phyloP scores from a whole-genome alignment of 805 yeast genomes.

The Monosporozyma aquatica region DNA sequence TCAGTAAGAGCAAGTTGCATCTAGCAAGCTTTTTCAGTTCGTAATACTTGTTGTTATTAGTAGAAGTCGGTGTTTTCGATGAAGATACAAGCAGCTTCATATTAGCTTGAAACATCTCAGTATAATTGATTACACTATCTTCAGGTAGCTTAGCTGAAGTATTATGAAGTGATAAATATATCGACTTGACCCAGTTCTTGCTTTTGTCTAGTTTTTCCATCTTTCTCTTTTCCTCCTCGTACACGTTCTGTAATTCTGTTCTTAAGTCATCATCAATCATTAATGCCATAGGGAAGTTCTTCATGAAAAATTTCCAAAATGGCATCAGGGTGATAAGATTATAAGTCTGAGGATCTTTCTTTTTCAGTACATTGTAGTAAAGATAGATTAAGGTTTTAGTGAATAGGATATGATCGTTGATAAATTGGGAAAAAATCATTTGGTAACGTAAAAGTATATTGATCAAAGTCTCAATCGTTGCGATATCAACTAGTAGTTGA shows the following conservation, averaged over 20 bases:
- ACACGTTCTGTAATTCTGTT: constrained; percentile 19
- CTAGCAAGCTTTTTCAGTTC: constrained; percentile 11
- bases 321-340: constrained; percentile 21
- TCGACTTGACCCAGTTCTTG: constrained; percentile 8
- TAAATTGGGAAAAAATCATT: constrained; percentile 30
- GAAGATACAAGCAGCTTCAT: constrained; percentile 15
- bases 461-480: constrained; percentile 22
- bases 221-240: constrained; percentile 25
- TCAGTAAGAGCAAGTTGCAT: constrained; percentile 17
- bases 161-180: constrained; percentile 12
- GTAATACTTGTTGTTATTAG: neutral
- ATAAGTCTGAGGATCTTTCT: constrained; percentile 17
- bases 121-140: constrained; percentile 13
- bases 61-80: constrained; percentile 1
- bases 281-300: constrained; percentile 22
- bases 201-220: constrained; percentile 16
- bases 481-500: constrained; percentile 23
- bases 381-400: constrained; percentile 26
- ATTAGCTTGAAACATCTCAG: constrained; percentile 26
- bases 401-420: constrained; percentile 32
- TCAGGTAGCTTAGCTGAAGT: neutral
- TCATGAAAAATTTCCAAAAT: constrained; percentile 30
- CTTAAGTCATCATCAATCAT: constrained; percentile 24
- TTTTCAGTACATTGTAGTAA: constrained; percentile 18
- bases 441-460: constrained; percentile 25